These are phyloP conservation scores for Xenoacremonium recifei DNA, from an alignment of 2,329 filamentous ascomycete genomes.

Conservation along the genomic window DNA sequence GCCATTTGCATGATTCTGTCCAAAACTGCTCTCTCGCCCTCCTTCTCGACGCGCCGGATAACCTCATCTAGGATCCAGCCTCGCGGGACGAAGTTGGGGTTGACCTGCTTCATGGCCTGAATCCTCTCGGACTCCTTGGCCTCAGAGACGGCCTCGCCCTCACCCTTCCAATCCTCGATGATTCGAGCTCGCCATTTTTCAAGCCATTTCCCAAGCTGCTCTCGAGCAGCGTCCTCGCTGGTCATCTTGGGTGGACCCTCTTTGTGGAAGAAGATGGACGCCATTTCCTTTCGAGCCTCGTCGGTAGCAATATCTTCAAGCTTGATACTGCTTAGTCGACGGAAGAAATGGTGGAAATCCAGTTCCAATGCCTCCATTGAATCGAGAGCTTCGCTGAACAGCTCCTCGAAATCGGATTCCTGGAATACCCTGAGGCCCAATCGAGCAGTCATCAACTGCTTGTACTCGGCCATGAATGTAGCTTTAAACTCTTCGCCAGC, in stretches of 20 bases:
- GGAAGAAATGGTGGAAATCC: constrained; percentile 94
- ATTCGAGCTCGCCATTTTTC: constrained; percentile 72
- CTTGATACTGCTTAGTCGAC: constrained; percentile 66
- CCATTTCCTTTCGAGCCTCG: constrained; percentile 59
- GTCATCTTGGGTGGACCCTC: constrained; percentile 63
- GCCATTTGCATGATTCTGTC: constrained; percentile 78
- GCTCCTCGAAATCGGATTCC: constrained; percentile 71
- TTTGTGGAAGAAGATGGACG: constrained; percentile 75
- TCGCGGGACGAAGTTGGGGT: constrained; percentile 89
- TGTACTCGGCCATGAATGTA: constrained; percentile 87
- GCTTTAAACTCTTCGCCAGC: constrained; percentile 85
- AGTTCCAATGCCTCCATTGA: constrained; percentile 77
- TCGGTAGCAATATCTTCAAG: constrained; percentile 63
- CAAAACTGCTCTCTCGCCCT: constrained; percentile 76
- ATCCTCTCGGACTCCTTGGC: constrained; percentile 61
- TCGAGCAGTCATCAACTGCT: constrained; percentile 74
- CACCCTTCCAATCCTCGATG: constrained; percentile 71
- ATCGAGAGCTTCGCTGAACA: constrained; percentile 83
- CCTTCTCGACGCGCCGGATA: constrained; percentile 84
- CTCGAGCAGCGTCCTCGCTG: constrained; percentile 62
- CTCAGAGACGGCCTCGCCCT: constrained; percentile 34
- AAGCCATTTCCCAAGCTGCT: constrained; percentile 75
- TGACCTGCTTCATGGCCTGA: constrained; percentile 76
- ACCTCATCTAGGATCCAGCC: constrained; percentile 93
- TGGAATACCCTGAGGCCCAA: constrained; percentile 72